Base-by-base conservation (phyloP, 768 basidiomycete genomes). In the Mycena sanguinolenta region DNA sequence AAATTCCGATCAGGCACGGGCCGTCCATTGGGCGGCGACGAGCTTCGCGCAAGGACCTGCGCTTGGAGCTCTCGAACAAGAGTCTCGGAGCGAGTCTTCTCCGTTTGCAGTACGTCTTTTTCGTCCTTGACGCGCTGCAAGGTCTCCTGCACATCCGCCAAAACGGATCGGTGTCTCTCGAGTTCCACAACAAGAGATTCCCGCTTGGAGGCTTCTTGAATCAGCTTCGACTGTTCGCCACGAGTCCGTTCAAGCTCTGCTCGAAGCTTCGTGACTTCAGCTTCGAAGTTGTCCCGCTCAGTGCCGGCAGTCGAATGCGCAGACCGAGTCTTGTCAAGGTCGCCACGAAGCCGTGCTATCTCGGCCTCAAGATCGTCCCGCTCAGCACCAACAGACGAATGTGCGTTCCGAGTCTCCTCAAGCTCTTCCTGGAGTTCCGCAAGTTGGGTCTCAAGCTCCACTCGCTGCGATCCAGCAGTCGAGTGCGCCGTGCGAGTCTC, bases 101-200 rank as follows among this genome's bases (percentile, higher is more conserved):
- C 94, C 12, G 87, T 83, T 68, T 91, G 93, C 19, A 96, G 83
- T 19, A 76, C 84, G 77, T 94, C 95, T 79, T 93, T 93, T 81
- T 95, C 94, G 75, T 95, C 92, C 81, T 93, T 93, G 75, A 90
- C 89, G 54, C 87, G 89, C 78, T 94, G 93, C 28, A 95, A 82
- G 71, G 88, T 90, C 69, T 92, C 91, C 74, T 95, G 94, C 79
- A 92, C 81, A 74, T 95, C 94, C 28, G 91, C 90, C 19, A 95
- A 84, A 32, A 90, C 84, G 12, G 90, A 91, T 28, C 93, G 92
- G 78, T 94, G 92, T 39, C 85, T 89, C 74, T 95, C 94, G 38
- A 96, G 83, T 76, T 96, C 94, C 25, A 87, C 85, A 13, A 88
- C 89, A 42, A 95, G 84, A 21, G 92, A 91, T 73, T 94, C 89